Percentiles rank a stretch among this genome's conserved stretches.
phyloP scores from a whole-genome alignment of 2,329 filamentous ascomycete species.

The Periconia sp. region DNA sequence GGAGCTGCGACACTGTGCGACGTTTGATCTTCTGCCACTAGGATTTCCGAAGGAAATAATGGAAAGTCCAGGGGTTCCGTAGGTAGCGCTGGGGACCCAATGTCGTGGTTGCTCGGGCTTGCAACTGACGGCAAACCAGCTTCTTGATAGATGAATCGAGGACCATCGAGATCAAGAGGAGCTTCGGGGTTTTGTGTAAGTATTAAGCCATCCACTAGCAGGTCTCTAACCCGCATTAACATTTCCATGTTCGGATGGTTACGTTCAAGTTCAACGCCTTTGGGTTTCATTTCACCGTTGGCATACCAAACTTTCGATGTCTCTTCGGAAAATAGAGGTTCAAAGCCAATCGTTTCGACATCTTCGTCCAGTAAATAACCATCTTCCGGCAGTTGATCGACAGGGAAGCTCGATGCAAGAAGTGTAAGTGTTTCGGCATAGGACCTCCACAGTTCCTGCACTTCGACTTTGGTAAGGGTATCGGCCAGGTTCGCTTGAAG shows the following conservation, averaged over 20 bases:
- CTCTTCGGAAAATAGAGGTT: conserved; percentile 57
- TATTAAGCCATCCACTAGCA: conserved; percentile 63
- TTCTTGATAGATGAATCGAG: conserved; percentile 57
- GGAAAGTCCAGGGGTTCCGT: conserved; percentile 43
- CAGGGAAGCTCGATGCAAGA: conserved; percentile 61
- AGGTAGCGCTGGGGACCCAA: conserved; percentile 44
- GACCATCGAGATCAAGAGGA: conserved; percentile 51
- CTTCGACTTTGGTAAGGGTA: conserved; percentile 57
- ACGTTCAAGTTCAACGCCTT: conserved; percentile 56
- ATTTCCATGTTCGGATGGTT: conserved; percentile 64
- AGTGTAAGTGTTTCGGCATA: conserved; percentile 65
- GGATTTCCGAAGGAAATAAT: conserved; percentile 27
- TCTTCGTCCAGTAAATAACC: conserved; percentile 70
- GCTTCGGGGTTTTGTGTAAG: conserved; percentile 56
- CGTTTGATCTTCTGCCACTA: conserved; percentile 39
- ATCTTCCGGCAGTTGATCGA: conserved; percentile 57
- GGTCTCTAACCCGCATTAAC: conserved; percentile 65
- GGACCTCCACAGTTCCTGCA: conserved; percentile 65
- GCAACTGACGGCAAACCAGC: conserved; percentile 54
- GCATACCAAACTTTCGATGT: conserved; percentile 57
- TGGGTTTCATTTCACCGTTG: conserved; percentile 52
- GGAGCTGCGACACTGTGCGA: conserved; percentile 36
- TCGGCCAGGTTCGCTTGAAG: conserved; percentile 58
- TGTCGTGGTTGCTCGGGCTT: conserved; percentile 44
- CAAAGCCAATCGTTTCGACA: conserved; percentile 66